Conservation (phyloP, 2,329 filamentous ascomycete species). For the Cladosporium sphaerospermum region DNA sequence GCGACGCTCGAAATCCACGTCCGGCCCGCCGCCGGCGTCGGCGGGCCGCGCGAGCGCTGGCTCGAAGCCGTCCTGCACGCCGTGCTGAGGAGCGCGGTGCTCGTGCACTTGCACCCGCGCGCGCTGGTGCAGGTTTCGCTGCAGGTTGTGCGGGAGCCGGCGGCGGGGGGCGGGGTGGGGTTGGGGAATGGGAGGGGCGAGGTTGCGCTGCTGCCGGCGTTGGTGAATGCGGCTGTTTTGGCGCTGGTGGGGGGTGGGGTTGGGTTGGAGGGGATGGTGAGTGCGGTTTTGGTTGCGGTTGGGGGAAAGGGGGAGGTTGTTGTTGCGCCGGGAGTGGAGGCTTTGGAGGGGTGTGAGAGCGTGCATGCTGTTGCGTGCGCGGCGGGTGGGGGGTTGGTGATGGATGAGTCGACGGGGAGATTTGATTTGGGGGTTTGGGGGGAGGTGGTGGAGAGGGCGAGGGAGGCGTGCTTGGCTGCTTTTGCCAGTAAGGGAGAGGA, state of each 20-base stretch:
- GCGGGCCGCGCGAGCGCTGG: constrained; percentile 58
- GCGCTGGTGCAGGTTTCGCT: constrained; percentile 74
- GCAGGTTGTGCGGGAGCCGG: constrained; percentile 49
- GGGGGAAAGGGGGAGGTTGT: constrained; percentile 31
- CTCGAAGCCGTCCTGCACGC: constrained; percentile 70
- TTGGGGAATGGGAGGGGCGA: constrained; percentile 52
- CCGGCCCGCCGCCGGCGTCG: constrained; percentile 76
- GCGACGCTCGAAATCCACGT: constrained; percentile 85
- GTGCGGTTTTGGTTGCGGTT: constrained; percentile 59
- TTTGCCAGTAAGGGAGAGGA: constrained; percentile 33
- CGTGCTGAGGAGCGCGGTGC: constrained; percentile 66
- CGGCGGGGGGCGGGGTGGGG: constrained; percentile 44
- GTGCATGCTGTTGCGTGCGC: constrained; percentile 80
- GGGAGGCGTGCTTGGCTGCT: constrained; percentile 54
- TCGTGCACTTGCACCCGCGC: constrained; percentile 68
- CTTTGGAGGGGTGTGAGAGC: constrained; percentile 59
- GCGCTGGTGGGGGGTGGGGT: constrained; percentile 77
- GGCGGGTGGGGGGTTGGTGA: constrained; percentile 63
- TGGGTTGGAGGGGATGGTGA: constrained; percentile 67
- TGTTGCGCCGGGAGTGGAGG: constrained; percentile 55
- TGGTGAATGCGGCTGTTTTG: constrained; percentile 73
- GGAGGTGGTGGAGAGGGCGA: constrained; percentile 57
- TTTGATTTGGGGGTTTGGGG: constrained; percentile 77
- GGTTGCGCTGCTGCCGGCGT: constrained; percentile 69
- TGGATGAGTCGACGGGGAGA: constrained; percentile 74